These are phyloP conservation scores for Gilbertella persicaria DNA, from an alignment of 371 early-diverging fungal genomes.

Conservation along the genomic window DNA sequence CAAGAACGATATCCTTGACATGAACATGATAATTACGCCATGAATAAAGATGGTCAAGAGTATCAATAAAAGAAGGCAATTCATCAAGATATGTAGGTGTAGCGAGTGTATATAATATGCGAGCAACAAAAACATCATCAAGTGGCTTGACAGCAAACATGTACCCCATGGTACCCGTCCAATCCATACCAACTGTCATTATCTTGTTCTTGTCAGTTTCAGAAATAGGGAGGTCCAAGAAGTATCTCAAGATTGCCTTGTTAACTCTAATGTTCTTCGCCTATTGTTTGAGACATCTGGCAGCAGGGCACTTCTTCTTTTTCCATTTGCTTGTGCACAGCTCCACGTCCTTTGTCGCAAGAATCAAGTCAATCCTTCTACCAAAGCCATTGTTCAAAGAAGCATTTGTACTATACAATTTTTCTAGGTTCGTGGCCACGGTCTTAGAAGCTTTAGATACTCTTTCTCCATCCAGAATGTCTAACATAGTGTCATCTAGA, in stretches of 20 bases:
- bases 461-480: constrained; percentile 16
- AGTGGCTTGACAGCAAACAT: constrained; percentile 16
- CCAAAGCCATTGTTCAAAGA: constrained; percentile 15
- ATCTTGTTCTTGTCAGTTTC: constrained; percentile 8
- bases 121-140: constrained; percentile 4
- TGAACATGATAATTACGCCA: constrained; percentile 20
- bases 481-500: constrained; percentile 13
- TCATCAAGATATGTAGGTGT: constrained; percentile 4
- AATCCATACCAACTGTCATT: constrained; percentile 20
- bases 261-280: constrained; percentile 18
- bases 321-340: constrained; percentile 22
- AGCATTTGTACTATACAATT: constrained; percentile 10
- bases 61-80: constrained; percentile 15
- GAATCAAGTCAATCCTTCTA: constrained; percentile 21
- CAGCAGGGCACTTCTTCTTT: constrained; percentile 9
- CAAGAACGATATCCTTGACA: constrained; percentile 14
- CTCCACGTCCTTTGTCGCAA: constrained; percentile 17
- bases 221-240: constrained; percentile 11
- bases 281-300: constrained; percentile 20
- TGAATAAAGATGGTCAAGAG: constrained; percentile 16
- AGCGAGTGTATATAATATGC: neutral
- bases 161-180: constrained; percentile 13
- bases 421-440: constrained; percentile 7
- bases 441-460: constrained; percentile 8
- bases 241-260: constrained; percentile 16